Evolutionary conservation across 225 moss, liverwort and hornwort genomes (phyloP), one percentile per base, ranked within the genome.

Genomic region (Physcomitrellopsis africana): DNA sequence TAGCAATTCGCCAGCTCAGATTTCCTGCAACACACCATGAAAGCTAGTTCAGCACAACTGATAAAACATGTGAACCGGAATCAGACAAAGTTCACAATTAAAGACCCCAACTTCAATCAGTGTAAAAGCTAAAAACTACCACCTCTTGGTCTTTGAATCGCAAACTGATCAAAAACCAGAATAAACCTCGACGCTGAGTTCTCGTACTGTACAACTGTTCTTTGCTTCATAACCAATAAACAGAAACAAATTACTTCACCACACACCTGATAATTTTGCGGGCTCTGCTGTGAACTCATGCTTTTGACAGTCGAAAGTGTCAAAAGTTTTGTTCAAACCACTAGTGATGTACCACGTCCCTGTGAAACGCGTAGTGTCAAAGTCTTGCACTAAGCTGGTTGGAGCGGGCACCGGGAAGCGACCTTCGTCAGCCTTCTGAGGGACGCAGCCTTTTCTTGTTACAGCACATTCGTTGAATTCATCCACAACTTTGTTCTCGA

Each of bases 391-490:
- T 22, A 95, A 74, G 12, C 93, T 85, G n/a, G 23, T 9, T 15
- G 97, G 85, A 22, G 69, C 59, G 9, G 97, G 97, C 26, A 95
- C 54, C 18, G 94, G 95, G 76, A 85, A 99, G 13, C 51, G 75
- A 47, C 94, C 94, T 70, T 93, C 93, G 60, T 99, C 94, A 51
- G 72, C 6, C 78, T 95, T 99, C 70, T 95, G 94, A 44, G 94
- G 97, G 45, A 99, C 97, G 63, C 95, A 99, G 11, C 93, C 91
- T 85, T 99, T 94, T 66, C 82, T 87, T 22, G 94, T 41, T 11
- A 99, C 97, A 58, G 97, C 97, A 68, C 97, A 99, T 0, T 99
- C 97, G 75, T 99, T 99, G 78, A 99, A 99, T 64, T 99, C 81
- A 81, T 99, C 97, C 26, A 99, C 97, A 60, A 88, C 95, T 15